phyloP scores from a whole-genome alignment of 2,329 filamentous ascomycete genomes.

The Apiospora sp. region DNA sequence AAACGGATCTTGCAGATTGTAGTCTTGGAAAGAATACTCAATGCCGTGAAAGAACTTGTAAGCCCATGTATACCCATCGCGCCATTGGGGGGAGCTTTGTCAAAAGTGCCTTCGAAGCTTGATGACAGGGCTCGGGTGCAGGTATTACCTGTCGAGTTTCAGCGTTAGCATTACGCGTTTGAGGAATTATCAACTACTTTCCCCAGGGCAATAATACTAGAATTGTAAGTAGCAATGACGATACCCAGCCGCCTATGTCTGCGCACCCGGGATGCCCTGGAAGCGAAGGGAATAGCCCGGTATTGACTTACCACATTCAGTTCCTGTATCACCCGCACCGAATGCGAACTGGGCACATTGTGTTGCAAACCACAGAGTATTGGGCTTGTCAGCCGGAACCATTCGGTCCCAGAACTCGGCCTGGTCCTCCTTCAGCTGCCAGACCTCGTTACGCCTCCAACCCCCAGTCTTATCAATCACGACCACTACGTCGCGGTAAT shows the following conservation, averaged over 20 bases:
- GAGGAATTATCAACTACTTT: too few relatives aligned
- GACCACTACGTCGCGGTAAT: conserved; percentile 23
- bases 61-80: not conserved
- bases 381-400: conserved; percentile 31
- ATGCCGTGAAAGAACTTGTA: not conserved
- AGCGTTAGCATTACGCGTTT: too few relatives aligned
- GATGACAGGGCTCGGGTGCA: not conserved
- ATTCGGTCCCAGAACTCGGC: conserved; percentile 31
- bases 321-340: not conserved
- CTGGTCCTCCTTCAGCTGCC: conserved; percentile 32
- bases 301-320: not conserved
- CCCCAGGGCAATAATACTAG: too few relatives aligned
- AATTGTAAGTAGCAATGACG: too few relatives aligned
- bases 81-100: not conserved
- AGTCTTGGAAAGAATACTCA: not conserved
- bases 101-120: not conserved
- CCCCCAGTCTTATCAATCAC: conserved; percentile 29
- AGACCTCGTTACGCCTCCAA: conserved; percentile 35
- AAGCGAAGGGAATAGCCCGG: too few relatives aligned
- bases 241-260: too few relatives aligned
- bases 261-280: too few relatives aligned
- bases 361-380: conserved; percentile 33
- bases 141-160: not conserved
- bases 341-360: conserved; percentile 30
- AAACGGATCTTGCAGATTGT: not conserved